Conservation (phyloP, 495 filamentous ascomycete genomes). For the Hyaloscypha finlandica region DNA sequence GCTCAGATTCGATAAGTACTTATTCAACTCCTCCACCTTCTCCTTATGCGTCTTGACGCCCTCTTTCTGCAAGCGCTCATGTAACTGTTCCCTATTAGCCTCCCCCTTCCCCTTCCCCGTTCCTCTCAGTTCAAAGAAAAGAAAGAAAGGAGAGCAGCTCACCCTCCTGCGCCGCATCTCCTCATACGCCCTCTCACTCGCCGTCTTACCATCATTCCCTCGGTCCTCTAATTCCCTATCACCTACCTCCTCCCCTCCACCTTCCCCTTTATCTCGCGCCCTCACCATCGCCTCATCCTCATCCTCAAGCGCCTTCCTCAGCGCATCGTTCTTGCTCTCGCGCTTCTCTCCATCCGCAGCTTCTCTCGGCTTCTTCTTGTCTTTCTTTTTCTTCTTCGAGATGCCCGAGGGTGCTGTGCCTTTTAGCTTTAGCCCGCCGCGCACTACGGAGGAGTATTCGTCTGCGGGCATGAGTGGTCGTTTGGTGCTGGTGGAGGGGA, state of each 20-base stretch:
- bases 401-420: conserved; percentile 49
- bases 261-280: conserved; percentile 28
- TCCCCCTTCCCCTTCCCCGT: not conserved
- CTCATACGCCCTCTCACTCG: conserved; percentile 78
- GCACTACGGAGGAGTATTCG: conserved; percentile 67
- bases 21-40: conserved; percentile 93
- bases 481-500: not conserved
- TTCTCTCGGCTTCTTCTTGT: conserved; percentile 27
- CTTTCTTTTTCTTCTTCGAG: conserved; percentile 67
- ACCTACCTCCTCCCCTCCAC: conserved; percentile 27
- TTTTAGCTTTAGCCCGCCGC: conserved; percentile 79
- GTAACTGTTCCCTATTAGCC: conserved; percentile 42
- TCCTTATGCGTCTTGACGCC: conserved; percentile 93
- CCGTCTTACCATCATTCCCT: conserved; percentile 65
- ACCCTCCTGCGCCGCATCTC: conserved; percentile 80
- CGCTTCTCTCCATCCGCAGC: conserved; percentile 1
- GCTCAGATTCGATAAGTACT: conserved; percentile 85
- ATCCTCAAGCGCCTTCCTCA: conserved; percentile 39
- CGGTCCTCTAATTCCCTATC: conserved; percentile 13
- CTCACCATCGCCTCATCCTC: conserved; percentile 21
- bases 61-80: conserved; percentile 72
- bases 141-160: conserved; percentile 39
- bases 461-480: conserved; percentile 42
- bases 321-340: conserved; percentile 24
- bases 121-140: not conserved